Conservation (phyloP, 2,329 filamentous ascomycete species). For the Pleochaeta shiraiana region DNA sequence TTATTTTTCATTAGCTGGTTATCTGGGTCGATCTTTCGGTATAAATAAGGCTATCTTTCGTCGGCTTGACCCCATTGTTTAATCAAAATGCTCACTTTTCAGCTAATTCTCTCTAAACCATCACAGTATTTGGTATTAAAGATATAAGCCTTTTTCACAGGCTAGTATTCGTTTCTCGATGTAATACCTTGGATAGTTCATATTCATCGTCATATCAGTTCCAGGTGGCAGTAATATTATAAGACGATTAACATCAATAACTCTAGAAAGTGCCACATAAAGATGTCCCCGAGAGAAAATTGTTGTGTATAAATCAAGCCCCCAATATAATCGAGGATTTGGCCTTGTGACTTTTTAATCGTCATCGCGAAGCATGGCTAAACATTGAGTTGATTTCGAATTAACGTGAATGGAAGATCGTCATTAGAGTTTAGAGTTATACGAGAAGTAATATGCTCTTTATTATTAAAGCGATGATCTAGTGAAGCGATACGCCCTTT, state of each 20-base stretch:
- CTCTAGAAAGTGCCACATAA: not conserved
- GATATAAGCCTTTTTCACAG: too few relatives aligned
- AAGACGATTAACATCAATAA: not conserved
- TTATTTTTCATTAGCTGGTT: too few relatives aligned
- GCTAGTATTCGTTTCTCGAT: too few relatives aligned
- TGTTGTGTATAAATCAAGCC: not conserved
- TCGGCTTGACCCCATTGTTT: too few relatives aligned
- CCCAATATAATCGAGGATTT: not conserved
- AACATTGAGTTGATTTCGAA: not conserved
- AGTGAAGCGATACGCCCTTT: not conserved
- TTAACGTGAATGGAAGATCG: not conserved
- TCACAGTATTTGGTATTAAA: too few relatives aligned
- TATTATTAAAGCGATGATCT: not conserved
- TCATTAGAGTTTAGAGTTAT: not conserved
- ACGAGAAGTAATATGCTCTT: not conserved
- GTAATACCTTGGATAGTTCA: not conserved
- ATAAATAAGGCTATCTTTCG: too few relatives aligned
- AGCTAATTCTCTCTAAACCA: too few relatives aligned
- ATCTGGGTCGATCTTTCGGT: too few relatives aligned
- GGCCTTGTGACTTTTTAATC: not conserved
- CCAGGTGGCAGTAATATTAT: not conserved
- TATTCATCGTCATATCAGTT: not conserved
- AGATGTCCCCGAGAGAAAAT: not conserved
- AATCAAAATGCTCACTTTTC: too few relatives aligned
- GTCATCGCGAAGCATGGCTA: not conserved